These are phyloP conservation scores for Podospora bellae-mahoneyi DNA, from an alignment of 495 filamentous ascomycete genomes.

Conservation along the genomic window DNA sequence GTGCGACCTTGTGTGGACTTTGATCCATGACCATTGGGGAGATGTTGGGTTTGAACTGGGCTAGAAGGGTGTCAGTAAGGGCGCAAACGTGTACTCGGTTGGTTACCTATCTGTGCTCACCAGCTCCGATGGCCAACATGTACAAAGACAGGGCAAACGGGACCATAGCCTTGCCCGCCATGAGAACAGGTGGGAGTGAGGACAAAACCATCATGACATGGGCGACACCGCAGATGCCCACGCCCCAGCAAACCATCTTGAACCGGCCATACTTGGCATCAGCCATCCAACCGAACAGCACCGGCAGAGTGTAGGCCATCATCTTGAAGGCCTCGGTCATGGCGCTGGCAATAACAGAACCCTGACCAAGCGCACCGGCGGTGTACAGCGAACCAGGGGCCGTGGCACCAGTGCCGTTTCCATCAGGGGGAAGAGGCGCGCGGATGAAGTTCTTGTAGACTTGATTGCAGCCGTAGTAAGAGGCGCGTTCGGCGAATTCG, in stretches of 20 bases:
- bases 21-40: conserved; percentile 60
- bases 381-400: conserved; percentile 51
- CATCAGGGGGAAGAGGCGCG: conserved; percentile 52
- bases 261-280: conserved; percentile 59
- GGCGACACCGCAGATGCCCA: conserved; percentile 59
- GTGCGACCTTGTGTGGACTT: conserved; percentile 46
- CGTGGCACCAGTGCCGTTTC: conserved; percentile 61
- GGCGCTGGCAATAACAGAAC: conserved; percentile 57
- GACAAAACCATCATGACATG: conserved; percentile 61
- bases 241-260: conserved; percentile 60
- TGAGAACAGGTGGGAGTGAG: conserved; percentile 55
- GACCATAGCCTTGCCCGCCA: conserved; percentile 50
- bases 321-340: conserved; percentile 59
- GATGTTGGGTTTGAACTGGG: conserved; percentile 64
- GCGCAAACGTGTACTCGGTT: not conserved
- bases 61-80: conserved; percentile 19
- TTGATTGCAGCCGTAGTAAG: conserved; percentile 56
- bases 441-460: conserved; percentile 59
- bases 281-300: conserved; percentile 57
- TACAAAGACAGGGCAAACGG: conserved; percentile 59
- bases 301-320: conserved; percentile 56
- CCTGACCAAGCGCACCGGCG: conserved; percentile 57
- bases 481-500: conserved; percentile 60
- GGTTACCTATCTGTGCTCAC: conserved; percentile 45
- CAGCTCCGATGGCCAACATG: conserved; percentile 59